Evolutionary conservation across 805 yeast genomes (phyloP), one percentile per base, ranked within the genome.

Genomic region (Lachancea fermentati): DNA sequence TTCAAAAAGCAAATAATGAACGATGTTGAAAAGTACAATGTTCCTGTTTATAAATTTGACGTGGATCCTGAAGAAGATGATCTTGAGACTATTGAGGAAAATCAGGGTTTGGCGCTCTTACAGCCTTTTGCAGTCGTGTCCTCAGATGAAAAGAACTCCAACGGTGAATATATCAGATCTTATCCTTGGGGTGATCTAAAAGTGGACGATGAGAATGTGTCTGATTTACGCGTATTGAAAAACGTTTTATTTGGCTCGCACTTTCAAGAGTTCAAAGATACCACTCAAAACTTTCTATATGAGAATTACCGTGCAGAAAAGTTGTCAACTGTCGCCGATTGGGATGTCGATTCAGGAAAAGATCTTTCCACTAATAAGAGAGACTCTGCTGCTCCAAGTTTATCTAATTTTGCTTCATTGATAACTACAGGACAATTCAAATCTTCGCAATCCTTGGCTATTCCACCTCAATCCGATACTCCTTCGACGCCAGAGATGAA

Each of bases 241-340:
- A 73, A 81, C 35, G 91, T 84, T 2, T 59, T 85, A 30, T 76
- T 85, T 55, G 94, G 94, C 5, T 76, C 89, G n/a, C 95, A 86
- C 58, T 67, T 85, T 49, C 83, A 79, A 57, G 93, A 84, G 54
- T 76, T 84, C 55, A 83, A 84, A 63, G 94, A 85, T 54, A 68
- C 83, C 44, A 85, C 94, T 19, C 87, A 82, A 52, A 85, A 79
- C 51, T 70, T 78, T 62, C 64, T 84, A 40, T 84, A 84, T 61
- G 94, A 84, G 57, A 78, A 80, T 43, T 84, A 83, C 58, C 75
- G 95, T 65, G 81, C 93, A 15, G 89, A 83, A 56, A 73, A 83
- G 52, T 68, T 85, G 51, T 76, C 85, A 12, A 65, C 72, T 41
- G 82, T 78, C 22, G 72, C 82, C 3, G 57, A 52, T 5, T 44